Base-by-base conservation (phyloP, 257 asterid species). In the Solanum piurae region DNA sequence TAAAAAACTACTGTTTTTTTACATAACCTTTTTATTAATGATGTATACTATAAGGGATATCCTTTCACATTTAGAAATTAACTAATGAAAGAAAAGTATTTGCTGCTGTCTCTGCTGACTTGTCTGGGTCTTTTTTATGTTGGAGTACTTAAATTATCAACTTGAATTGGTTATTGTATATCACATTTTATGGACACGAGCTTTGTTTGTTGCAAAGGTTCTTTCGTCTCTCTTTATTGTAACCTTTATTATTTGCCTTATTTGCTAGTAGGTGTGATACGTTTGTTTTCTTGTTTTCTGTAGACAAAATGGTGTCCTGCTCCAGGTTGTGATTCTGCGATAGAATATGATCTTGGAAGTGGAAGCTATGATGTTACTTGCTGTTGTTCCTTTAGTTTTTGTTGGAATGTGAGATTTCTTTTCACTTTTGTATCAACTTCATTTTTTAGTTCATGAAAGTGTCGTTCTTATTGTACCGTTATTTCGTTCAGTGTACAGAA, bases 231-330 rank as follows among this genome's bases (percentile, higher is more conserved):
- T 77, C 62, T n/a, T 27, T 12, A 77, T 69, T 23, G 71, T 12
- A 31, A 31, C 58, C 66, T 21, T 38, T 36, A 23, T 71, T 68
- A 49, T 33, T 88, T 84, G 36, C 52, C 37, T 64, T 33, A 44
- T 46, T 80, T 82, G 20, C 42, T 82, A 82, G 12, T 20, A 31
- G 75, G 76, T 46, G 42, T 87, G 38, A 83, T 25, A 75, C 52
- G 27, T 44, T 74, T 80, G 68, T 62, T 16, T 6, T 84, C 27
- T 86, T 69, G 73, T 72, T 66, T 69, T 86, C 86, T 89, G 83
- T 95, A 97, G 99, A 94, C 98, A 77, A 97, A 97, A 90, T 97
- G 99, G 99, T 97, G 99, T 86, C 99, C 99, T 90, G 94, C 95
- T 73, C 99, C 99, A 77, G 99, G 99, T 52, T 97, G 99, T 93